Base-by-base conservation (phyloP, 2,329 filamentous ascomycete species). In the Endoconidiophora laricicola region DNA sequence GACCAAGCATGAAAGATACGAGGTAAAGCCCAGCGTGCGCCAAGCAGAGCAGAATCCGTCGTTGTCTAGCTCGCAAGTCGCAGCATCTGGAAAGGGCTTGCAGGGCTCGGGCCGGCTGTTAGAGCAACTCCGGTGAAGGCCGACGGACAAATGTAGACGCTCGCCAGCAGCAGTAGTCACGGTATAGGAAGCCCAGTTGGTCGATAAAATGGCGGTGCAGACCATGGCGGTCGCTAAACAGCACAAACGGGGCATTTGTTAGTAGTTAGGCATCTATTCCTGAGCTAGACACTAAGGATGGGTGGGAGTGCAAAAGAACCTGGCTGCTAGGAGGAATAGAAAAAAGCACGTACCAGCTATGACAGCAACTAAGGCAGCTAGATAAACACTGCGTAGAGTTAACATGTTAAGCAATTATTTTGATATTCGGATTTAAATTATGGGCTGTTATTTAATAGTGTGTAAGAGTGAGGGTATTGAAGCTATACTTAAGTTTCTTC, bases 1-100 rank as follows among this genome's bases (percentile, higher is more conserved):
- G 38, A 91, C 62, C n/a, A 94, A 79, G 37, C 86, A 76, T 6
- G 83, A 76, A 58, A 95, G 84, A 48, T 81, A 84, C 68, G 94
- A 86, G 56, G 94, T 66, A 65, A 95, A 96, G 22, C 85, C 87
- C 36, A 86, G 79, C 23, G 79, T 86, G 53, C 84, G 76, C 90
- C 90, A 98, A 73, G 93, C 83, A 58, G 79, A 83, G 70, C 91
- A 96, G 66, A 96, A 95, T 20, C 46, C 49, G 18, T 48, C 46
- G 16, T 22, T 41, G 48, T 77, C 74, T 57, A 71, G 73, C 50
- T 69, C 67, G 64, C 85, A 90, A 61, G 86, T 79, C 51, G 75
- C 69, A 49, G 73, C 67, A 55, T 72, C 70, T 3, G 86, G 86
- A 63, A 87, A 91, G 29, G 69, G 66, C 22, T 61, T 58, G 52